phyloP scores from a whole-genome alignment of 192 early-diverging fungal species.

The Backusella sp. region DNA sequence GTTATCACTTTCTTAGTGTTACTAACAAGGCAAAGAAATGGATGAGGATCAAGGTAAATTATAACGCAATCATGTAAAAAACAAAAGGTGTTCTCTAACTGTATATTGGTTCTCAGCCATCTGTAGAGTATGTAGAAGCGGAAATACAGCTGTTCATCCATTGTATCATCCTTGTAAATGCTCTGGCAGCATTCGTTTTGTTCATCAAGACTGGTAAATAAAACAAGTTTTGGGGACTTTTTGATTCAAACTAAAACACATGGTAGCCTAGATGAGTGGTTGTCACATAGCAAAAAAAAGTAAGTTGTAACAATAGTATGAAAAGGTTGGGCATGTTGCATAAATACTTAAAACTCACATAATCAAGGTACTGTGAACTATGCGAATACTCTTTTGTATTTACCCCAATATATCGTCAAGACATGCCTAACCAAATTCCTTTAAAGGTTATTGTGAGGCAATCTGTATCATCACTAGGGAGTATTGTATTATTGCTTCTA shows the following conservation, averaged over 20 bases:
- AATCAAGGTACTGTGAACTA: slow-evolving; percentile 76
- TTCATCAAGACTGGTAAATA: slow-evolving; percentile 84
- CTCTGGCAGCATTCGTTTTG: slow-evolving; percentile 89
- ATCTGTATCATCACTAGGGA: neutral
- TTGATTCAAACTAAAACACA: neutral
- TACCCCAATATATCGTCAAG: slow-evolving; percentile 71
- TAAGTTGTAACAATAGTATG: slow-evolving; percentile 19
- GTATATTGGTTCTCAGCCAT: slow-evolving; percentile 43
- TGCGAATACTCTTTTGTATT: slow-evolving; percentile 86
- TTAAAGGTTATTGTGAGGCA: slow-evolving; percentile 35
- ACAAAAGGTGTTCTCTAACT: neutral
- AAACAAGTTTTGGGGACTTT: neutral
- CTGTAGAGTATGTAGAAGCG: slow-evolving; percentile 80
- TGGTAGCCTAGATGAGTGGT: slow-evolving; percentile 76
- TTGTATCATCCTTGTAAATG: slow-evolving; percentile 95
- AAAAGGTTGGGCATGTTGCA: neutral
- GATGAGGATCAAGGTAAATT: slow-evolving; percentile 22
- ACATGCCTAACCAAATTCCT: slow-evolving; percentile 71
- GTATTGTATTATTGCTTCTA: slow-evolving; percentile 33
- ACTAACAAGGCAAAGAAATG: slow-evolving; percentile 8
- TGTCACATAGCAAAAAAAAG: slow-evolving; percentile 76
- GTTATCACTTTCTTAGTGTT: neutral
- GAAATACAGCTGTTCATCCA: slow-evolving; percentile 71
- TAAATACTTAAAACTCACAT: neutral
- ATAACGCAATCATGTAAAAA: neutral